A percentile compares a stretch with the other conserved stretches of the same genome.
phyloP scores from a whole-genome alignment of 345 rosid species.

The Anacardium occidentale region DNA sequence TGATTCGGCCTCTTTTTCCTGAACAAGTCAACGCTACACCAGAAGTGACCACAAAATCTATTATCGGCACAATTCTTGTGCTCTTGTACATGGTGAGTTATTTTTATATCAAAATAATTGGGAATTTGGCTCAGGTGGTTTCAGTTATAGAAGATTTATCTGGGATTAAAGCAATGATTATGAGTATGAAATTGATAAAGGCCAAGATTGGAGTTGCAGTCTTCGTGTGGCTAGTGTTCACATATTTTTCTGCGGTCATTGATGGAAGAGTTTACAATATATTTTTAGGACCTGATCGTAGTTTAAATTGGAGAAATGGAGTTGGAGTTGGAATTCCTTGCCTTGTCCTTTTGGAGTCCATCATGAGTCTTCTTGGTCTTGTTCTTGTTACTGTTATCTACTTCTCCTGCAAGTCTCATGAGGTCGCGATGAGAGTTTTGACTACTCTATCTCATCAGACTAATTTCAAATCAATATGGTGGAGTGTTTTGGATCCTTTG shows the following conservation, averaged over 20 bases:
- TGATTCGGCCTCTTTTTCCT: not conserved
- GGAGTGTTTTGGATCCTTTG: slow-evolving; percentile 29
- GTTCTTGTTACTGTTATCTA: slow-evolving; percentile 48
- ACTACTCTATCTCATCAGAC: slow-evolving; percentile 7
- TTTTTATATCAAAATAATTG: slow-evolving; percentile 40
- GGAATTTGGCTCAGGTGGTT: slow-evolving; percentile 52
- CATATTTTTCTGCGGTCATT: slow-evolving; percentile 12
- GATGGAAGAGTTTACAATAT: not conserved
- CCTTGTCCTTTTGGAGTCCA: slow-evolving; percentile 23
- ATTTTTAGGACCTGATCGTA: too few relatives aligned
- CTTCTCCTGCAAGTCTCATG: slow-evolving; percentile 52
- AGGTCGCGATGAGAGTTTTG: slow-evolving; percentile 35
- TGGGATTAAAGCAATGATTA: slow-evolving; percentile 46
- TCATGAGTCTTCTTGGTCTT: slow-evolving; percentile 31
- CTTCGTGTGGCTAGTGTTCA: slow-evolving; percentile 26
- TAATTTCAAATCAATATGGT: slow-evolving; percentile 39
- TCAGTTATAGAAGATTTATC: slow-evolving; percentile 49
- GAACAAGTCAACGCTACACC: too few relatives aligned
- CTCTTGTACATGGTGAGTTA: slow-evolving; percentile 26
- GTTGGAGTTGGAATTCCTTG: slow-evolving; percentile 32
- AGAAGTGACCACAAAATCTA: not conserved
- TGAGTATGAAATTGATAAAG: slow-evolving; percentile 35
- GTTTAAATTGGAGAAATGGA: slow-evolving; percentile 10
- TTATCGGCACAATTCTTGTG: not conserved
- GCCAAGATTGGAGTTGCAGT: slow-evolving; percentile 36